Percentiles rank a stretch among this genome's conserved stretches.
Evolutionary conservation across 208 protist genomes (phyloP).

Genomic region (Acanthamoeba divionensis): DNA sequence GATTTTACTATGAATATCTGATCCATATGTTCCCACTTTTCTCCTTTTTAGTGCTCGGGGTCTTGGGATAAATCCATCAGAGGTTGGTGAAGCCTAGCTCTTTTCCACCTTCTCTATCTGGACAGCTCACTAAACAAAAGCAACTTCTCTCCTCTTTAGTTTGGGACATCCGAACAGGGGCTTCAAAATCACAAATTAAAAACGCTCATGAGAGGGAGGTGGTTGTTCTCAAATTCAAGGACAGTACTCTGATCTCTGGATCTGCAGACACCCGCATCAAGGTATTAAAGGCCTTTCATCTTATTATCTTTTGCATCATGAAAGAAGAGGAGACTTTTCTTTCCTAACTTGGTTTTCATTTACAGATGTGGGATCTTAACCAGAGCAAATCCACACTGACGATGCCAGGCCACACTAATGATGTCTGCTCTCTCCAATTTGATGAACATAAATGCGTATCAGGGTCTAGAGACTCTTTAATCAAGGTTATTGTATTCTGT

Average conservation of each 20-base stretch:
- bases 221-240: slow-evolving; percentile 2
- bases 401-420: background rate
- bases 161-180: background rate
- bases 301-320: background rate
- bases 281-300: background rate
- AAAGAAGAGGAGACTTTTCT: too few species aligned
- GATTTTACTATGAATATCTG: too few species aligned
- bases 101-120: background rate
- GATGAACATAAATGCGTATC: background rate
- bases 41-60: background rate
- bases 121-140: background rate
- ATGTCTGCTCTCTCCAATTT: slow-evolving; percentile 44
- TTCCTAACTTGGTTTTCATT: background rate
- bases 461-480: background rate
- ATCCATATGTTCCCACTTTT: too few species aligned
- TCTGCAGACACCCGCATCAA: background rate
- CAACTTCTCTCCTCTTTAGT: background rate
- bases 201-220: background rate
- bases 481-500: background rate
- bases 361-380: background rate
- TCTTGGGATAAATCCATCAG: slow-evolving; percentile 42
- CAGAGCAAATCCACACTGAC: background rate
- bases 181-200: background rate
- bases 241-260: background rate
- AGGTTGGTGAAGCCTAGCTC: background rate